Evolutionary conservation across 2,329 filamentous ascomycete species (phyloP).

Genomic region (Ophidiomyces ophidiicola): DNA sequence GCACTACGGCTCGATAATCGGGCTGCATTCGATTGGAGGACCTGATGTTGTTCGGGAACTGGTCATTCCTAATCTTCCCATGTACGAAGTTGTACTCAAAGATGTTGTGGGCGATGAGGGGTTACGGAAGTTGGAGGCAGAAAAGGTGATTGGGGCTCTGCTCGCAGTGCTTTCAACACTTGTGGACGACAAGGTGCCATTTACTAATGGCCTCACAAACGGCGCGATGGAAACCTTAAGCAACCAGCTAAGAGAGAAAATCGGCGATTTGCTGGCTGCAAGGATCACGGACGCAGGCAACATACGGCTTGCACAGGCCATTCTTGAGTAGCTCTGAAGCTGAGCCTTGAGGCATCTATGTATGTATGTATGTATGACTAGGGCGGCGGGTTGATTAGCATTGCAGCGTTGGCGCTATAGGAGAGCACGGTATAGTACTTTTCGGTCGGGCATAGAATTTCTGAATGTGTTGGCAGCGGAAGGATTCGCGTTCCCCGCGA

Average conservation of each 20-base stretch:
- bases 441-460: not conserved
- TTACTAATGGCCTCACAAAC: constrained; percentile 31
- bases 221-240: constrained; percentile 29
- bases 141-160: constrained; percentile 48
- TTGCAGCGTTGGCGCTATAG: constrained; percentile 7
- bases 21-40: constrained; percentile 65
- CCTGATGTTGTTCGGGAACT: constrained; percentile 51
- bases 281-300: constrained; percentile 33
- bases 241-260: constrained; percentile 27
- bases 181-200: constrained; percentile 33
- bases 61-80: constrained; percentile 53
- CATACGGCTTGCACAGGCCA: constrained; percentile 29
- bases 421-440: not conserved
- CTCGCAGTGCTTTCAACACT: constrained; percentile 45
- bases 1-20: constrained; percentile 78
- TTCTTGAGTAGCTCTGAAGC: constrained; percentile 21
- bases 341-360: not conserved
- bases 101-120: constrained; percentile 43
- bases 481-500: not conserved
- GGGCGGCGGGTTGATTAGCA: not conserved
- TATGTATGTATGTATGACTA: not conserved
- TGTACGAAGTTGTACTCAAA: constrained; percentile 50
- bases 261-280: constrained; percentile 33
- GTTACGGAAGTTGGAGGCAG: constrained; percentile 46
- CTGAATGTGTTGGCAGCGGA: not conserved